A percentile compares a stretch with the other conserved stretches of the same genome.
These are phyloP conservation scores for Ophiocytium majus DNA, from an alignment of 352 stramenopile species.

Conservation along the genomic window DNA sequence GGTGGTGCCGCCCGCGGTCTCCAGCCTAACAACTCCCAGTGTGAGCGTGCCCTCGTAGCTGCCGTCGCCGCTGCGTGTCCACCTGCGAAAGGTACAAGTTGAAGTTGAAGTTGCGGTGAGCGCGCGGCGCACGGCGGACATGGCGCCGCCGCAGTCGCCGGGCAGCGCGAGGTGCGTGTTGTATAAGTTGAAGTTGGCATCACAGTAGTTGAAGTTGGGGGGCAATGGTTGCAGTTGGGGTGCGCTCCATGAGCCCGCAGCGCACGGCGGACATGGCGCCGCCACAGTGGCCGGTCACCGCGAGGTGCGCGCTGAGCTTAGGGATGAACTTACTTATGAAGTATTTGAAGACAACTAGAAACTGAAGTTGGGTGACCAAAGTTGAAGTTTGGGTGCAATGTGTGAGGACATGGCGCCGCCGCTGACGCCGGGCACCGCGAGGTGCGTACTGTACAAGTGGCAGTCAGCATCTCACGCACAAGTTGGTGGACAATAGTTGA, in stretches of 20 bases:
- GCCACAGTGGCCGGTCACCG: background rate
- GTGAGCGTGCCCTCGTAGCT: conserved; percentile 9
- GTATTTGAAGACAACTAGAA: too few relatives aligned
- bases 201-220: background rate
- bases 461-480: too few relatives aligned
- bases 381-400: too few relatives aligned
- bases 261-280: background rate
- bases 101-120: background rate
- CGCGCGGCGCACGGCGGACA: background rate
- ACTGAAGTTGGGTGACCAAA: too few relatives aligned
- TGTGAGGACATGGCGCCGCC: too few relatives aligned
- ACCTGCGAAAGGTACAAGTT: background rate
- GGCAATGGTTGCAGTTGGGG: background rate
- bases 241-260: background rate
- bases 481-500: too few relatives aligned
- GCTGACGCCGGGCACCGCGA: too few relatives aligned
- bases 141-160: background rate
- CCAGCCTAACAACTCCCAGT: background rate
- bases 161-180: background rate
- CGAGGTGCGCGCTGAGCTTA: background rate
- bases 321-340: background rate
- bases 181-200: background rate
- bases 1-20: background rate
- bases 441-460: too few relatives aligned
- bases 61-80: too few relatives aligned